These are phyloP conservation scores for Teratosphaeria zuluensis DNA, from an alignment of 2,329 filamentous ascomycete genomes.

Conservation along the genomic window DNA sequence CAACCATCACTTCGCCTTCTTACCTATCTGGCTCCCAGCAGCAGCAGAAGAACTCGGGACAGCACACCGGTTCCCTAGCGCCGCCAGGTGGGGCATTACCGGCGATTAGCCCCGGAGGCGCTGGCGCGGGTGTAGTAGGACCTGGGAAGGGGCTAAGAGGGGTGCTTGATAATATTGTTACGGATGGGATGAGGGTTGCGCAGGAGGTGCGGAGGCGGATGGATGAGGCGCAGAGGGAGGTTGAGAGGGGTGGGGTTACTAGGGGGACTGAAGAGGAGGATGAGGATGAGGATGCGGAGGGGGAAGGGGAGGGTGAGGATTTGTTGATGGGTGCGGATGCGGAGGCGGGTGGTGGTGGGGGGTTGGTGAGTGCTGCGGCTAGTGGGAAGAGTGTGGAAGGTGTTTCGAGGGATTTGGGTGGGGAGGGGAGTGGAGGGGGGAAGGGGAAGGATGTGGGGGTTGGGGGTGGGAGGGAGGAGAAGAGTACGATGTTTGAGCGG, in stretches of 20 bases:
- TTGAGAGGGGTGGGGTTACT: slow-evolving; percentile 71
- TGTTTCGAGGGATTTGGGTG: slow-evolving; percentile 11
- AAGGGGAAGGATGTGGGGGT: slow-evolving; percentile 23
- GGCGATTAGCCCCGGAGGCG: slow-evolving; percentile 21
- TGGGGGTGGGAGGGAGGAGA: slow-evolving; percentile 21
- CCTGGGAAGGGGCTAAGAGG: slow-evolving; percentile 71
- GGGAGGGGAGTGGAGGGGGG: not conserved
- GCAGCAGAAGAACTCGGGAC: too few relatives aligned
- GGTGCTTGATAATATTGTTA: slow-evolving; percentile 94
- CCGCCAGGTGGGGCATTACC: slow-evolving; percentile 4
- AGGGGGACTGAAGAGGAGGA: slow-evolving; percentile 47
- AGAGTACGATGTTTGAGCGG: slow-evolving; percentile 30
- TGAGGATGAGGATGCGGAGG: slow-evolving; percentile 57
- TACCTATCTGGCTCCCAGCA: not conserved
- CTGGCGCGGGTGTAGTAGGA: slow-evolving; percentile 45
- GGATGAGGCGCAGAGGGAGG: slow-evolving; percentile 88
- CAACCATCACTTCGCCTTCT: slow-evolving; percentile 35
- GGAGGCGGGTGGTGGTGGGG: slow-evolving; percentile 20
- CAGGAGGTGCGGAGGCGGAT: slow-evolving; percentile 84
- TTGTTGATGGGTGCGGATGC: slow-evolving; percentile 43
- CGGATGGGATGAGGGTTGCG: slow-evolving; percentile 91
- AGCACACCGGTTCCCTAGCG: too few relatives aligned
- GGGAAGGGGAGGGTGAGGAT: slow-evolving; percentile 45
- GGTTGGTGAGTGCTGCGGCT: not conserved
- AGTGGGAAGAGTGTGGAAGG: slow-evolving; percentile 9